Base-by-base conservation (phyloP, 805 yeast genomes). In the Wickerhamiella bombiphila region DNA sequence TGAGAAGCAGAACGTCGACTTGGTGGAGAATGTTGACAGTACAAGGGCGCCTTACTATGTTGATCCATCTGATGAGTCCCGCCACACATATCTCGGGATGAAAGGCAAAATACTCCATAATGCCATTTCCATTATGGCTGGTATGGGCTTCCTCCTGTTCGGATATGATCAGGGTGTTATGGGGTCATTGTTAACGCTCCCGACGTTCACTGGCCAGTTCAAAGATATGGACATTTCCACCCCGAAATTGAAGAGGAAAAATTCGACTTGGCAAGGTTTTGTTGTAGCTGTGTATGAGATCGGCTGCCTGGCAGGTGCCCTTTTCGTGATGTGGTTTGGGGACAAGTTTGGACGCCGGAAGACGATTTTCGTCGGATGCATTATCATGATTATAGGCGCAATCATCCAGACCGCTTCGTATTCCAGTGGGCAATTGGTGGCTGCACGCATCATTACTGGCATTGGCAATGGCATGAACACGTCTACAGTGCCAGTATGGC, bases 401-500 rank as follows among this genome's bases (percentile, higher is more conserved):
- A 45, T 68, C 15, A 60, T 79, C 29, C 76, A 79, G 26, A 56
- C 69, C 20, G 48, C 71, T 42, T 68, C 81, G n/a, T 66, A 60
- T 48, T 49, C 67, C 52, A 54, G 72, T 43, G 81, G 76, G 28
- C 83, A 76, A 50, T 70, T 79, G 39, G 70, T 78, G 36, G 59
- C 74, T 42, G 83, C 80, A 15, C 67, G 91, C 58, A 69, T 74
- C 35, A 53, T 74, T 15, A 68, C 78, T 6, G 81, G 88, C 42
- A 48, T 76, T 38, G 86, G 85, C 46, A 75, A 72, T 41, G 86
- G 86, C 39, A 56, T 74, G 52, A 70, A 70, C 52, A 74, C 82
- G n/a, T 70, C 82, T 11, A 74, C 82, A 21, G 74, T 75, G 40
- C 86, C 86, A 5, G 74, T 76, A 43, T 79, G 80, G 72, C 82